Evolutionary conservation across 441 rosid species (phyloP).

Genomic region (Euphorbia schlechtendalii): DNA sequence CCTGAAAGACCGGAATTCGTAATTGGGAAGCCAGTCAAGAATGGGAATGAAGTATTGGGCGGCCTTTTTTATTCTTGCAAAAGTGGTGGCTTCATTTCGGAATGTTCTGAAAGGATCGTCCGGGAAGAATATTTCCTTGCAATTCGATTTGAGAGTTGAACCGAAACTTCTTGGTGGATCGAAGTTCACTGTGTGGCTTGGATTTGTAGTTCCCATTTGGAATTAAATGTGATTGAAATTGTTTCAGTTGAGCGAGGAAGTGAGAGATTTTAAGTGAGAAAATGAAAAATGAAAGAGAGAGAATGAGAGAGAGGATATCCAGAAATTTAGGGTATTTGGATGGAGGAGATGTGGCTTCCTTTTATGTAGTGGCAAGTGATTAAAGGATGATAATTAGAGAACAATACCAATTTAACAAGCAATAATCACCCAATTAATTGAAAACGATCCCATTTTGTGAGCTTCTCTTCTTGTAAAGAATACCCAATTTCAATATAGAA

Average conservation of each 20-base stretch:
- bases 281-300: not conserved
- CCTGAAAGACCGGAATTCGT: slow-evolving; percentile 34
- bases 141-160: slow-evolving; percentile 35
- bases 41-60: slow-evolving; percentile 65
- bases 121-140: slow-evolving; percentile 68
- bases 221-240: not conserved
- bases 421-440: not conserved
- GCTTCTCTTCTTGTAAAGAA: too few relatives aligned
- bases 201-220: slow-evolving; percentile 16
- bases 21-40: slow-evolving; percentile 72
- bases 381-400: slow-evolving; percentile 11
- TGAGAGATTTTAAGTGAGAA: not conserved
- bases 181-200: slow-evolving; percentile 41
- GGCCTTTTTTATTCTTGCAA: slow-evolving; percentile 23
- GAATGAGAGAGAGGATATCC: not conserved
- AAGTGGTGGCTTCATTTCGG: slow-evolving; percentile 18
- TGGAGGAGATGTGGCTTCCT: not conserved
- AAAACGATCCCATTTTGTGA: too few relatives aligned
- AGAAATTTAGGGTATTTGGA: not conserved
- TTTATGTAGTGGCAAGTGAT: slow-evolving; percentile 10
- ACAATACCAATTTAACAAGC: not conserved
- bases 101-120: slow-evolving; percentile 73
- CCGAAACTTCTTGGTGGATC: slow-evolving; percentile 37
- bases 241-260: too few relatives aligned
- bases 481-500: too few relatives aligned